A percentile compares a stretch with the other conserved stretches of the same genome.
Conservation (phyloP, 148 eudicot species). For the Diospyros lotus region DNA sequence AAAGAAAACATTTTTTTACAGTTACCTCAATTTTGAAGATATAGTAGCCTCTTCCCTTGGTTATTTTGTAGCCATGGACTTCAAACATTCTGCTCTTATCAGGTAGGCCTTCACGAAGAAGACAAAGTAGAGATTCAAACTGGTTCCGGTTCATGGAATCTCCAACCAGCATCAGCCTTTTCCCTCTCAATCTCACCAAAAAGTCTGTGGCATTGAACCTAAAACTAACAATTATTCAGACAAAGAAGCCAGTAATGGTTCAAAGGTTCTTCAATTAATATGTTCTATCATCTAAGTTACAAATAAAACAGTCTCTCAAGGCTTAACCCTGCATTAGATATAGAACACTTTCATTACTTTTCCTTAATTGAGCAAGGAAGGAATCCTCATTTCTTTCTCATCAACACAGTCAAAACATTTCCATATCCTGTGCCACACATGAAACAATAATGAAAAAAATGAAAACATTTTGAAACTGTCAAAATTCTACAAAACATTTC, state of each 20-base stretch:
- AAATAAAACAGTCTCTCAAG: too few relatives aligned
- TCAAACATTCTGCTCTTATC: constrained; percentile 87
- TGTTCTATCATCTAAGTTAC: not conserved
- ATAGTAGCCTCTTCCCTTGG: constrained; percentile 89
- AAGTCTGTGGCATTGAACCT: constrained; percentile 91
- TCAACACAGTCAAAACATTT: too few relatives aligned
- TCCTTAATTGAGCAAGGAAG: not conserved
- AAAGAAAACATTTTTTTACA: not conserved
- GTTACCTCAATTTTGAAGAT: constrained; percentile 86
- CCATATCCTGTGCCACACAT: too few relatives aligned
- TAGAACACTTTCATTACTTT: not conserved
- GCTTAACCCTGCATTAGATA: not conserved
- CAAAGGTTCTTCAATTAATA: not conserved
- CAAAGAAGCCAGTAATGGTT: not conserved
- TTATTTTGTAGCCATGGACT: constrained; percentile 80
- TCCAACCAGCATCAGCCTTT: constrained; percentile 82
- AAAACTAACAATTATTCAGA: constrained; percentile 5
- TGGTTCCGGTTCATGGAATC: constrained; percentile 97
- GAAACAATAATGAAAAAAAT: too few relatives aligned
- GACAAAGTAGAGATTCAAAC: constrained; percentile 87
- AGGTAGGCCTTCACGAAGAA: constrained; percentile 68
- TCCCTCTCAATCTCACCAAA: constrained; percentile 70
- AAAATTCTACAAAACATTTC: too few relatives aligned
- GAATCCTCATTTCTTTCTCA: not conserved
- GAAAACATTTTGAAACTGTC: too few relatives aligned